Evolutionary conservation across 2,329 filamentous ascomycete genomes (phyloP), one percentile per base, ranked within the genome.

Genomic region (Stemphylium beticola): DNA sequence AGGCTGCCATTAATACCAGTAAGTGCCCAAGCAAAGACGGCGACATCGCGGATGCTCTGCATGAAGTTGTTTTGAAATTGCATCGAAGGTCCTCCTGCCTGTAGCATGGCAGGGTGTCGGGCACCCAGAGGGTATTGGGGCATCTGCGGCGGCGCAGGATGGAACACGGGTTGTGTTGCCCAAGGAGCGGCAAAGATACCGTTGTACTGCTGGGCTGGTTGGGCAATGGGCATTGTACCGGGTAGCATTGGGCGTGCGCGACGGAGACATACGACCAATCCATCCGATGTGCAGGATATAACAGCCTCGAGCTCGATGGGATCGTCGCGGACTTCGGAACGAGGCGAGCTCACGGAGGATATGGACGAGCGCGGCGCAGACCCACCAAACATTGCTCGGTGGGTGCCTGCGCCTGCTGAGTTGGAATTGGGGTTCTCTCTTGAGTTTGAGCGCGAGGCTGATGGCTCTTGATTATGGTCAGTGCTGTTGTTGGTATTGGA

Each of bases 241-340:
- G 88, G 89, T 41, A 92, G 85, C 7, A 86, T 81, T 4, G 90
- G 87, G 22, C 89, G 84, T 20, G 91, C 91, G 60, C 84, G 85
- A 51, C 92, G 85, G 12, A 96, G 78, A 44, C 93, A 87, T 7
- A 96, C 91, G 2, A 96, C 91, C 0, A 96, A 79, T 0, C 92
- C 92, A 72, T 96, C 92, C 0, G 92, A 96, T 2, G 91, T 92
- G 75, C 92, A 96, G 0, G 92, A 96, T 4, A 96, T 87, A n/a
- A 96, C 91, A 2, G 91, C 92, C 76, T 96, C 92, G 4, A 96
- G 79, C 75, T 96, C 91, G 46, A 92, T 81, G 1, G 82, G 80
- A 12, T 75, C 76, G 15, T 66, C 60, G 15, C 49, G 63, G 32
- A 53, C 31, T 18, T 71, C 65, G 0, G 69, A 70, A 12, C 49